Evolutionary conservation across 164 flowering plant species (phyloP).

Genomic region (Macadamia tetraphylla): DNA sequence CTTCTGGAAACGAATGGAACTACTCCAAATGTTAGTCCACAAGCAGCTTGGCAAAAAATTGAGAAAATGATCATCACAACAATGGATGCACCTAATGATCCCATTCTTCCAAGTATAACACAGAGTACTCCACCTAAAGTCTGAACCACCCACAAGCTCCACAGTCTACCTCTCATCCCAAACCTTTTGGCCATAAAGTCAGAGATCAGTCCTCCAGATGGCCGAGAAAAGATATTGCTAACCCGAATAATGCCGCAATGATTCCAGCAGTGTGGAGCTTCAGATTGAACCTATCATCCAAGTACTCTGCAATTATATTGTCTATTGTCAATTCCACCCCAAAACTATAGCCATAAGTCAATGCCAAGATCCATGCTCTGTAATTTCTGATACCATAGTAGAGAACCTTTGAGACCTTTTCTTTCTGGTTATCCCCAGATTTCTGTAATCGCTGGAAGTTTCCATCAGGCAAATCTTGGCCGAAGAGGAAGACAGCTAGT

Average conservation of each 20-base stretch:
- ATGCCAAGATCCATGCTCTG: constrained; percentile 76
- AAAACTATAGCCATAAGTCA: constrained; percentile 79
- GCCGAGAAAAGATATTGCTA: constrained; percentile 67
- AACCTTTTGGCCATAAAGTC: constrained; percentile 57
- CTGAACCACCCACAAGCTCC: constrained; percentile 75
- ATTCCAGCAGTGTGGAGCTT: constrained; percentile 80
- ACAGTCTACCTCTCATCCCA: constrained; percentile 87
- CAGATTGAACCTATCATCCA: constrained; percentile 67
- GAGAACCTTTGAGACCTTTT: constrained; percentile 43
- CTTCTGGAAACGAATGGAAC: constrained; percentile 90
- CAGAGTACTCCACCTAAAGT: constrained; percentile 70
- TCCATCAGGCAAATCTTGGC: constrained; percentile 86
- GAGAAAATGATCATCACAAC: constrained; percentile 68
- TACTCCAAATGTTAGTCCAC: constrained; percentile 84
- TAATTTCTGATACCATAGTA: constrained; percentile 60
- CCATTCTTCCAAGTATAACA: constrained; percentile 48
- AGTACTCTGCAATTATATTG: constrained; percentile 85
- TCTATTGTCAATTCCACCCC: constrained; percentile 84
- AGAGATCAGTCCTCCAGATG: constrained; percentile 67
- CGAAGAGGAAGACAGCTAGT: constrained; percentile 44
- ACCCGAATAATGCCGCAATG: constrained; percentile 76
- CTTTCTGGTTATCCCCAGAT: constrained; percentile 60
- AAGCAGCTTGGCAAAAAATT: constrained; percentile 72
- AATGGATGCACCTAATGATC: constrained; percentile 50
- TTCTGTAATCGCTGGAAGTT: constrained; percentile 44